Conservation (phyloP, 805 yeast genomes). For the Yamadazyma philogaea region DNA sequence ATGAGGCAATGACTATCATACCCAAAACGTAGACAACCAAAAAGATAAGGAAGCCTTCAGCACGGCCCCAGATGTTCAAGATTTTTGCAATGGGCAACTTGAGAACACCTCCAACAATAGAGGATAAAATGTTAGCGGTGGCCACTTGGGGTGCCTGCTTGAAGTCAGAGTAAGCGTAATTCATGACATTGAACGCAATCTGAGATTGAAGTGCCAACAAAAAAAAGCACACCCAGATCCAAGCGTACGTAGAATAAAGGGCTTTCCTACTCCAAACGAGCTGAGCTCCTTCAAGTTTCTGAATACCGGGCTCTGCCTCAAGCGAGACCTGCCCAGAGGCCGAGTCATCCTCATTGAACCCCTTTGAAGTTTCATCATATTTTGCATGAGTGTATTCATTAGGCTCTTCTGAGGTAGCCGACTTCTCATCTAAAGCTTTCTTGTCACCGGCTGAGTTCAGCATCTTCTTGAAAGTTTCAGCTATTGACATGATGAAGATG, state of each 20-base stretch:
- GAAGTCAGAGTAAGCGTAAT: constrained; percentile 22
- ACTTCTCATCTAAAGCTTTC: too few species aligned
- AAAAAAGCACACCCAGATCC: constrained; percentile 35
- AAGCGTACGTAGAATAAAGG: constrained; percentile 24
- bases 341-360: too few species aligned
- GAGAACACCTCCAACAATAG: constrained; percentile 31
- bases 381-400: too few species aligned
- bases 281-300: constrained; percentile 27
- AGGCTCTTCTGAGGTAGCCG: too few species aligned
- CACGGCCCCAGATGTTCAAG: constrained; percentile 26
- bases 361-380: too few species aligned
- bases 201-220: constrained; percentile 28
- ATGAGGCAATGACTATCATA: constrained; percentile 23
- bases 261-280: constrained; percentile 27
- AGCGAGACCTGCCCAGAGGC: constrained; percentile 16
- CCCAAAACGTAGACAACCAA: constrained; percentile 21
- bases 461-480: too few species aligned
- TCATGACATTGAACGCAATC: constrained; percentile 19
- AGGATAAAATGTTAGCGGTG: constrained; percentile 27
- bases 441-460: too few species aligned
- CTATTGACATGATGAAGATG: too few species aligned
- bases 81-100: constrained; percentile 25
- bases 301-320: constrained; percentile 25
- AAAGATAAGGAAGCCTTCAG: constrained; percentile 24
- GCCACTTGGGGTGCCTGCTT: constrained; percentile 24